Evolutionary conservation across 2,329 filamentous ascomycete genomes (phyloP), one percentile per base, ranked within the genome.

Genomic region (Cladosporium sp.): DNA sequence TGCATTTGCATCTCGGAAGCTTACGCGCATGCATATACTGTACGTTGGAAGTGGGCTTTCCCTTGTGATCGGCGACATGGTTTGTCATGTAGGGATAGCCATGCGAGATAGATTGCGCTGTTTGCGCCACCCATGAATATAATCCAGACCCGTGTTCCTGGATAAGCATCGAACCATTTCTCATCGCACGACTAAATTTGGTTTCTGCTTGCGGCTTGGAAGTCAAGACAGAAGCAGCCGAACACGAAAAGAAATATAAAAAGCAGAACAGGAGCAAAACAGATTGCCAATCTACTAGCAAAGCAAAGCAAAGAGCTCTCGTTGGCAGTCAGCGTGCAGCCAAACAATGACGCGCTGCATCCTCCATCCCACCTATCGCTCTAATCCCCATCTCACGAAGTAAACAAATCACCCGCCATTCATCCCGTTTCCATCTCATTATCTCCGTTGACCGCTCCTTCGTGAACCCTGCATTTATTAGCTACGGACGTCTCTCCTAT

Each of bases 381-480:
- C 18, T 11, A 21, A 29, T 23, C n/a, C 52, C 52, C 52, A 55
- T 55, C 52, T 55, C 52, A 33, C 28, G 33, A 14, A 40, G 18
- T 5, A 40, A 18, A 18, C 6, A 46, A 12, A 21, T 8, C 40
- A 46, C n/a, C 40, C 21, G 40, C 21, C n/a, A 33, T 29, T 11
- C 28, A 23, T 5, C 16, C 14, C 16, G 18, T 14, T 21, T 21
- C 28, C 16, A 44, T 18, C n/a, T n/a, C 8, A 52, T 55, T 63
- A 63, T 63, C 35, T 40, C 61, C 61, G 61, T 40, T 63, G 61
- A 63, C 61, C 61, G 61, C 61, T 63, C 50, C 50, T 52, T 62
- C 16, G 18, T 53, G 59, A 33, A 57, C 59, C 44, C 59, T 62
- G 46, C 44, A 52, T 29, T 61, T 12, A 26, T 18, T 31, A 18